A percentile compares a stretch with the other conserved stretches of the same genome.
Conservation (phyloP, 768 basidiomycete species). For the Tephrocybe sp. region DNA sequence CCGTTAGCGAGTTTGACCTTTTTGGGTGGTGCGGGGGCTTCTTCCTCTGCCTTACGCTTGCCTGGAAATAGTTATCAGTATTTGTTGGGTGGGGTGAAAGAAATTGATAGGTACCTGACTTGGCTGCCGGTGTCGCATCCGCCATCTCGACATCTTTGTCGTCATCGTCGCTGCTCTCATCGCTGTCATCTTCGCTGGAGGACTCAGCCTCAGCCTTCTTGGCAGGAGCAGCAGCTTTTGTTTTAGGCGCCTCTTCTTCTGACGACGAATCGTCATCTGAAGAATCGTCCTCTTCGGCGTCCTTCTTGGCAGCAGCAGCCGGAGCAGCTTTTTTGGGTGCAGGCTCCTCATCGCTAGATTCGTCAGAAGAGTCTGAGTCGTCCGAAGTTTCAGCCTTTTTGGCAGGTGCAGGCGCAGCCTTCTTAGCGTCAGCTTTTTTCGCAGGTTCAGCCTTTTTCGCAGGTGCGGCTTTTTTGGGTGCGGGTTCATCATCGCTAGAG, state of each 20-base stretch:
- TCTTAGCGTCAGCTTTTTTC: too few relatives aligned
- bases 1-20: constrained; percentile 76
- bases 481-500: constrained; percentile 33
- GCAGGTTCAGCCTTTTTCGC: too few relatives aligned
- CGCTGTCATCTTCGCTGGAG: too few relatives aligned
- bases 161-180: constrained; percentile 13
- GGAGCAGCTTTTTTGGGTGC: constrained; percentile 22
- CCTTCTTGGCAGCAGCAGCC: constrained; percentile 13
- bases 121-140: constrained; percentile 22
- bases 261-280: constrained; percentile 14
- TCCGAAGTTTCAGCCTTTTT: constrained; percentile 20
- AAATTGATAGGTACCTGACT: constrained; percentile 33
- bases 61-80: constrained; percentile 27
- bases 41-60: constrained; percentile 82
- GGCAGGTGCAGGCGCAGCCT: constrained; percentile 1
- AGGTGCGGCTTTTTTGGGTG: constrained; percentile 22
- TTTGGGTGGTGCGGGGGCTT: constrained; percentile 61
- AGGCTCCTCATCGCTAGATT: constrained; percentile 33
- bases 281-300: constrained; percentile 20
- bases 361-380: constrained; percentile 20
- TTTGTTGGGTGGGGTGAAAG: not conserved
- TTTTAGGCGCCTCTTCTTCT: constrained; percentile 23
- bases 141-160: constrained; percentile 62
- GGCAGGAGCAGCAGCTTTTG: not conserved
- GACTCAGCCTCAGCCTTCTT: constrained; percentile 7